Evolutionary conservation across 1,284 basidiomycete genomes (phyloP).

Genomic region (Sanghuangporus sanghuang): DNA sequence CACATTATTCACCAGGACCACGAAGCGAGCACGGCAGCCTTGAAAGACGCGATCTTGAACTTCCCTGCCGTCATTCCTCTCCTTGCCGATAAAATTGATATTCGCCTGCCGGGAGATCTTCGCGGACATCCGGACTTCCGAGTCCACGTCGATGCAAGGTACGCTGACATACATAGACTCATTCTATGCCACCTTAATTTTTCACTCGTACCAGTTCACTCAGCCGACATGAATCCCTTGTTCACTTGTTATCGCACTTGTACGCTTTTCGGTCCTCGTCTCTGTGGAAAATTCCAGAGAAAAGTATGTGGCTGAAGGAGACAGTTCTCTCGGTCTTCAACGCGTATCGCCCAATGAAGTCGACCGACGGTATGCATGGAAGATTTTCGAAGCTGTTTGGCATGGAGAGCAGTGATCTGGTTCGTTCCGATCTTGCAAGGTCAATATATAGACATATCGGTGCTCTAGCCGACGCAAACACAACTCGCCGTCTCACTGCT

Average conservation of each 20-base stretch:
- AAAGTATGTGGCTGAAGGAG: slow-evolving; percentile 65
- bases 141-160: slow-evolving; percentile 66
- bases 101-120: slow-evolving; percentile 53
- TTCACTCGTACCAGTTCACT: slow-evolving; percentile 15
- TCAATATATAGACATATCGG: slow-evolving; percentile 72
- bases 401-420: slow-evolving; percentile 20
- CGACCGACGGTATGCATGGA: slow-evolving; percentile 31
- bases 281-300: slow-evolving; percentile 74
- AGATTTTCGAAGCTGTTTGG: slow-evolving; percentile 42
- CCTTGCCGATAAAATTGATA: slow-evolving; percentile 79
- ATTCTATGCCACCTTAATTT: slow-evolving; percentile 22
- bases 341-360: slow-evolving; percentile 27
- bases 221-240: slow-evolving; percentile 33
- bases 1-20: slow-evolving; percentile 35
- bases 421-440: slow-evolving; percentile 32
- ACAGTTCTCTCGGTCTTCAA: slow-evolving; percentile 42
- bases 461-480: slow-evolving; percentile 54
- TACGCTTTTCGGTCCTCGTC: slow-evolving; percentile 74
- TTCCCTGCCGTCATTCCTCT: slow-evolving; percentile 81
- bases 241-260: slow-evolving; percentile 77
- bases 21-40: slow-evolving; percentile 55
- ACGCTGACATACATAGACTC: slow-evolving; percentile 20
- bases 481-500: slow-evolving; percentile 53
- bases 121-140: slow-evolving; percentile 59
- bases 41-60: slow-evolving; percentile 65